Evolutionary conservation across 495 filamentous ascomycete genomes (phyloP).

Genomic region (Durotheca rogersii): DNA sequence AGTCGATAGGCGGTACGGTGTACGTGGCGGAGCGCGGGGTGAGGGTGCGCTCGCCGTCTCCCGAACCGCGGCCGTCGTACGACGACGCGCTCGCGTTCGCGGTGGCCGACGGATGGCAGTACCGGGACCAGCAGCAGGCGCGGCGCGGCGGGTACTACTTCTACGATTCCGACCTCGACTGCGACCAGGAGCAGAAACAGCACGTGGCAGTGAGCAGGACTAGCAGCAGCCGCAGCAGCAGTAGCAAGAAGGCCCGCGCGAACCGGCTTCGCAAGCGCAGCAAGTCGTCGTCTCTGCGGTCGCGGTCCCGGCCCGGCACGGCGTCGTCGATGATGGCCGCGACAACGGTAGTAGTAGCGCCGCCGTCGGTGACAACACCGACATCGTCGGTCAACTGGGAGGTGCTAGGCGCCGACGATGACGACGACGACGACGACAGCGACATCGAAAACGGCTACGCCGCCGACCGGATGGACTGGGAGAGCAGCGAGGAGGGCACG

Average conservation of each 20-base stretch:
- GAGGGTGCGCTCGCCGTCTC: conserved; percentile 26
- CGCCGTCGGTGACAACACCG: no score
- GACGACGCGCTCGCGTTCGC: conserved; percentile 10
- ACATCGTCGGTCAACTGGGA: no score
- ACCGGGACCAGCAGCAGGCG: conserved; percentile 1
- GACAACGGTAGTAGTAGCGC: not conserved
- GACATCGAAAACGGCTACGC: conserved; percentile 2
- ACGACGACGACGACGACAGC: not conserved
- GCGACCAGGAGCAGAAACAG: not conserved
- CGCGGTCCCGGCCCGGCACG: not conserved
- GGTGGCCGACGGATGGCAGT: conserved; percentile 17
- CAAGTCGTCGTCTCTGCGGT: conserved; percentile 19
- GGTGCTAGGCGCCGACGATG: no score
- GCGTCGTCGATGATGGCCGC: not conserved
- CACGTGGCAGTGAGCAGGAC: no score
- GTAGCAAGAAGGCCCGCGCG: conserved; percentile 9
- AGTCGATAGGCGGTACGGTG: conserved; percentile 18
- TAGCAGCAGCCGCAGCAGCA: not conserved
- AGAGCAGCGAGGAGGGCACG: conserved; percentile 4
- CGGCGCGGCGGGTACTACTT: not conserved
- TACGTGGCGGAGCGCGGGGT: conserved; percentile 22
- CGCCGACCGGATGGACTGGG: no score
- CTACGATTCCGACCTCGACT: not conserved
- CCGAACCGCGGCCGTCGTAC: no score
- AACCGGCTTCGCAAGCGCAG: conserved; percentile 21